These are phyloP conservation scores for Teratosphaeriaceae sp. DNA, from an alignment of 2,329 filamentous ascomycete species.

Conservation along the genomic window DNA sequence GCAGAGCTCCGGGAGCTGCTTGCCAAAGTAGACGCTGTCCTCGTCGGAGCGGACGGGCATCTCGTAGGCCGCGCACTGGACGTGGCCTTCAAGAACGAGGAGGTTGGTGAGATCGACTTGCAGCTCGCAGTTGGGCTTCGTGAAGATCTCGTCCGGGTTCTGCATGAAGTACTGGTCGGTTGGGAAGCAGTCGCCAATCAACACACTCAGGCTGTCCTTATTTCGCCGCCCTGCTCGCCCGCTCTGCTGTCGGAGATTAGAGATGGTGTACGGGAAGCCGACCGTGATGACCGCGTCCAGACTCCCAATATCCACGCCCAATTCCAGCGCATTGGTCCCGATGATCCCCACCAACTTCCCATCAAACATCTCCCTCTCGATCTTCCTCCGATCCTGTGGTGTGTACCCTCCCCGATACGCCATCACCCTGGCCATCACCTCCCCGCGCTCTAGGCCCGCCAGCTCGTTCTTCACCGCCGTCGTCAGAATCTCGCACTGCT, in stretches of 20 bases:
- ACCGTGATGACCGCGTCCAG: conserved; percentile 90
- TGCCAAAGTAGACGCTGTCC: conserved; percentile 73
- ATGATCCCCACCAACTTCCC: conserved; percentile 89
- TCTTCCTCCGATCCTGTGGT: conserved; percentile 76
- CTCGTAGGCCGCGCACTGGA: conserved; percentile 92
- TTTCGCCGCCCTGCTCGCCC: conserved; percentile 87
- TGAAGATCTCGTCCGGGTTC: conserved; percentile 90
- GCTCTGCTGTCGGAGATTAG: conserved; percentile 90
- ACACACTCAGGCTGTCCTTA: conserved; percentile 83
- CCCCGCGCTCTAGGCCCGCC: conserved; percentile 61
- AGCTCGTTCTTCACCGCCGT: conserved; percentile 75
- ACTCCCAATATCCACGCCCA: conserved; percentile 92
- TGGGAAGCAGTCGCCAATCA: conserved; percentile 83
- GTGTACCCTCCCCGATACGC: conserved; percentile 94
- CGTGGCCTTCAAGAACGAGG: conserved; percentile 83
- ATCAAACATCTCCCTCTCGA: conserved; percentile 96
- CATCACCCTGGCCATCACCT: conserved; percentile 78
- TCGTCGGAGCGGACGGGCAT: conserved; percentile 79
- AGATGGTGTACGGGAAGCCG: conserved; percentile 92
- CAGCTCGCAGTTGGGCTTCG: conserved; percentile 78
- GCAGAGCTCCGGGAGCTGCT: conserved; percentile 64
- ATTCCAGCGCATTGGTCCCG: conserved; percentile 84
- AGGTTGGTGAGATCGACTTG: conserved; percentile 91
- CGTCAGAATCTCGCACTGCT: conserved; percentile 80
- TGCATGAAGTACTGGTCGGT: conserved; percentile 97